phyloP scores from a whole-genome alignment of 768 basidiomycete species.

The Daedaleopsis nitida region DNA sequence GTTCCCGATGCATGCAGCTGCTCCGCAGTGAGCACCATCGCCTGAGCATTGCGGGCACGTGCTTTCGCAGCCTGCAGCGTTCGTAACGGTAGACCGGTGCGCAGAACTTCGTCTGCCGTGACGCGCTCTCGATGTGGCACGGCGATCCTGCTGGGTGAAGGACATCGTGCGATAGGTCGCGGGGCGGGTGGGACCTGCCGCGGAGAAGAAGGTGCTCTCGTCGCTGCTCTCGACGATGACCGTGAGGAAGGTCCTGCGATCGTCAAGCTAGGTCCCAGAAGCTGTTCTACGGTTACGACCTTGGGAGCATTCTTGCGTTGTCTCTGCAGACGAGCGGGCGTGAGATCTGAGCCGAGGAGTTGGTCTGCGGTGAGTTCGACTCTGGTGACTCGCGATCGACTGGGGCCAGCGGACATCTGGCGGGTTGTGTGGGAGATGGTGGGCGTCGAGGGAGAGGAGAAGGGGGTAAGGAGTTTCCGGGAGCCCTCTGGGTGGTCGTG shows the following conservation, averaged over 20 bases:
- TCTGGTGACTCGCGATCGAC: not conserved
- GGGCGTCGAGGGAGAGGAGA: not conserved
- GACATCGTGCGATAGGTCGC: not conserved
- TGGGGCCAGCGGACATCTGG: not conserved
- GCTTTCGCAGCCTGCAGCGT: constrained; percentile 17
- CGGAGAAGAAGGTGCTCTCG: not conserved
- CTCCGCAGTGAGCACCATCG: constrained; percentile 52
- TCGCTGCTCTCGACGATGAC: not conserved
- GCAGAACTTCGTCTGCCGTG: constrained; percentile 16
- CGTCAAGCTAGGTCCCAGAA: constrained; percentile 16
- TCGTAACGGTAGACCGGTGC: constrained; percentile 17
- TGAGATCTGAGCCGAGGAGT: constrained; percentile 15
- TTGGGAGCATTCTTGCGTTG: constrained; percentile 8
- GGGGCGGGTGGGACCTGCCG: constrained; percentile 1
- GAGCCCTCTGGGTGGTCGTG: not conserved
- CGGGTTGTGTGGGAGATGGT: not conserved
- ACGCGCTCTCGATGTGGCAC: constrained; percentile 8
- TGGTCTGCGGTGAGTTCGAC: constrained; percentile 18
- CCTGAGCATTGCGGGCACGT: constrained; percentile 11
- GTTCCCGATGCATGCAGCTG: constrained; percentile 48
- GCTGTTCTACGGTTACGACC: constrained; percentile 15
- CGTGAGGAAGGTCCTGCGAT: constrained; percentile 8
- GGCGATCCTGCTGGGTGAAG: not conserved
- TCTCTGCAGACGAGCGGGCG: constrained; percentile 10
- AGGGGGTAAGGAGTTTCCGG: not conserved